phyloP scores from a whole-genome alignment of 306 rosid species.

The Cicer pinnatifidum region DNA sequence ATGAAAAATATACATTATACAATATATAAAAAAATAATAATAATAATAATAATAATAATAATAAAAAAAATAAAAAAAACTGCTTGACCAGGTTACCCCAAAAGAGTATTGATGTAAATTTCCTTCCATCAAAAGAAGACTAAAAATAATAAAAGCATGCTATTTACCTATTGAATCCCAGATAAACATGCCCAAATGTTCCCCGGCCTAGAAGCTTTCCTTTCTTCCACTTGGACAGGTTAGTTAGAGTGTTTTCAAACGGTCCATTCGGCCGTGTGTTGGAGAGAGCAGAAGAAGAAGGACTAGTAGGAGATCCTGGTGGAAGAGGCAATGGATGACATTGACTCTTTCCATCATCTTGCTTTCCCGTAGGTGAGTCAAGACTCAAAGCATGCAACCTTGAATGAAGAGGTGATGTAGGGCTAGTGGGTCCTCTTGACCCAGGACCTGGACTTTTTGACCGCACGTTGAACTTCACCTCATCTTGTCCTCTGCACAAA shows the following conservation, averaged over 20 bases:
- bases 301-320: slow-evolving; percentile 92
- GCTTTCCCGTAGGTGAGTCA: slow-evolving; percentile 76
- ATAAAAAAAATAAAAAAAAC: not conserved
- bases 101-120: slow-evolving; percentile 28
- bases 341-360: slow-evolving; percentile 73
- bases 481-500: slow-evolving; percentile 63
- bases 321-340: slow-evolving; percentile 94
- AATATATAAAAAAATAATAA: not conserved
- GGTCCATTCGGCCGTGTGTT: slow-evolving; percentile 47
- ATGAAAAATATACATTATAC: not conserved
- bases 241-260: slow-evolving; percentile 48
- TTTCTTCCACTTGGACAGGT: slow-evolving; percentile 80
- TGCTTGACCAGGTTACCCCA: not conserved
- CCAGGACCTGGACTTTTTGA: slow-evolving; percentile 78
- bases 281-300: slow-evolving; percentile 70
- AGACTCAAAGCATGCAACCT: slow-evolving; percentile 57
- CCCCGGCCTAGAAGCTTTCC: slow-evolving; percentile 97
- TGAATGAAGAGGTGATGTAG: slow-evolving; percentile 86
- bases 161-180: slow-evolving; percentile 84
- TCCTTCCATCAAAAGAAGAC: slow-evolving; percentile 7
- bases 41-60: too few species aligned
- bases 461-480: slow-evolving; percentile 58
- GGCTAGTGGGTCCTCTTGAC: slow-evolving; percentile 85
- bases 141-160: not conserved
- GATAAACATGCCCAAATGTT: slow-evolving; percentile 93